Conservation (phyloP, 2,329 filamentous ascomycete genomes). For the Rutstroemia sp. region DNA sequence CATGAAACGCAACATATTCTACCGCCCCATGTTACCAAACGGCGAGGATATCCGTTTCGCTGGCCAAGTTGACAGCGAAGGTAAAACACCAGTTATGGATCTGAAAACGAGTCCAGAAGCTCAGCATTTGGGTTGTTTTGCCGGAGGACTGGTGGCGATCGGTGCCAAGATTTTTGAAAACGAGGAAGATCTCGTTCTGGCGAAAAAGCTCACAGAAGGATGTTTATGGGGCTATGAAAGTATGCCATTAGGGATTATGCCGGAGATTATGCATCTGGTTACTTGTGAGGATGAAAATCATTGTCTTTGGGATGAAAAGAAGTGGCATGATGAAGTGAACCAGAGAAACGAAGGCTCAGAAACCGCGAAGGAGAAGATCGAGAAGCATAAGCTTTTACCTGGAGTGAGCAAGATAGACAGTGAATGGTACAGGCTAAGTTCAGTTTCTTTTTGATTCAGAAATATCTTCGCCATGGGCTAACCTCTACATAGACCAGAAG, state of each 20-base stretch:
- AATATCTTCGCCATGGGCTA: background rate
- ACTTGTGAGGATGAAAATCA: conserved; percentile 11
- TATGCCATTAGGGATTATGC: conserved; percentile 53
- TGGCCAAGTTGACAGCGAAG: conserved; percentile 32
- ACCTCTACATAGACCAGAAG: conserved; percentile 42
- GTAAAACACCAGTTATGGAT: background rate
- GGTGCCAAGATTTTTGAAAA: conserved; percentile 53
- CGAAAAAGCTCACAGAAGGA: conserved; percentile 50
- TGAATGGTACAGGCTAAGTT: conserved; percentile 12
- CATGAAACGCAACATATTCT: conserved; percentile 38
- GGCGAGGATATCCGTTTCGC: conserved; percentile 38
- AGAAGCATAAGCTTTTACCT: conserved; percentile 6
- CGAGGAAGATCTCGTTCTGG: conserved; percentile 46
- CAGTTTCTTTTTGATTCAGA: conserved; percentile 17
- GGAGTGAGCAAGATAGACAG: conserved; percentile 11
- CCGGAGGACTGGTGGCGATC: conserved; percentile 62
- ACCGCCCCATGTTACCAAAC: conserved; percentile 34
- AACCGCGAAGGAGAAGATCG: conserved; percentile 6
- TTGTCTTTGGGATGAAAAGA: conserved; percentile 20
- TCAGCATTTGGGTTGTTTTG: conserved; percentile 65
- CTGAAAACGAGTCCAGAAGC: conserved; percentile 31
- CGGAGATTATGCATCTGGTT: conserved; percentile 43
- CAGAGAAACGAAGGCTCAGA: conserved; percentile 5
- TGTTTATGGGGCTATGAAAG: conserved; percentile 55
- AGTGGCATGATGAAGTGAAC: conserved; percentile 5